Evolutionary conservation across 768 basidiomycete species (phyloP), one percentile per base, ranked within the genome.

Genomic region (Scleroderma citrinum): DNA sequence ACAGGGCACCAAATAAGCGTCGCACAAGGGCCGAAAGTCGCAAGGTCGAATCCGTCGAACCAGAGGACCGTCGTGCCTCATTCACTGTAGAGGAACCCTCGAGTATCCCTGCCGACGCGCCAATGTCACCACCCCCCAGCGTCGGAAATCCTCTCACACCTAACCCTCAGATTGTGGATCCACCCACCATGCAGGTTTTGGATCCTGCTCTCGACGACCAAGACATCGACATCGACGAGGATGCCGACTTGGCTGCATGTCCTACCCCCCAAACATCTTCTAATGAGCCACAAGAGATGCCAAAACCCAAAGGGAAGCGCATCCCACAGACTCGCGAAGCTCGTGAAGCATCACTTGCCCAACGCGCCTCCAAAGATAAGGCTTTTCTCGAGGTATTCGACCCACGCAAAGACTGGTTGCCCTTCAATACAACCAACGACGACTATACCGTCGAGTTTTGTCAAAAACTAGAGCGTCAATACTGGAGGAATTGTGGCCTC

Each of bases 381-480:
- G 64, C 64, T 0, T 96, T 92, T 62, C 70, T 92, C 23, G 71
- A 83, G 38, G 69, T 70, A 0, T 95, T 94, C 59, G 79, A 87
- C 46, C 87, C 88, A 0, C 71, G 74, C 36, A 70, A 71, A 7
- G 82, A 84, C 50, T 96, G 92, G 92, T 68, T 95, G 7, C 93
- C 93, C 7, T 71, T 76, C 2, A 78, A 79, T 46, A 94, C 90
- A 0, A 75, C 71, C 8, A 62, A 82, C 0, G 70, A 75, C 14
- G 92, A 97, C 63, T 99, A 93, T 59, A 93, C 89, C 0, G 76
- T 79, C 12, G 92, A 95, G 53, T 87, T 90, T 52, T 96, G 94
- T 64, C 78, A 81, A 51, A 82, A 84, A 52, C 75, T 98, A 17
- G 94, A 97, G 69, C 75, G 93, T 26, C 77, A 85, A 47, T 97